Percentiles rank a stretch among this genome's conserved stretches.
These are phyloP conservation scores for Claviceps fusiformis DNA, from an alignment of 2,329 filamentous ascomycete species.

Conservation along the genomic window DNA sequence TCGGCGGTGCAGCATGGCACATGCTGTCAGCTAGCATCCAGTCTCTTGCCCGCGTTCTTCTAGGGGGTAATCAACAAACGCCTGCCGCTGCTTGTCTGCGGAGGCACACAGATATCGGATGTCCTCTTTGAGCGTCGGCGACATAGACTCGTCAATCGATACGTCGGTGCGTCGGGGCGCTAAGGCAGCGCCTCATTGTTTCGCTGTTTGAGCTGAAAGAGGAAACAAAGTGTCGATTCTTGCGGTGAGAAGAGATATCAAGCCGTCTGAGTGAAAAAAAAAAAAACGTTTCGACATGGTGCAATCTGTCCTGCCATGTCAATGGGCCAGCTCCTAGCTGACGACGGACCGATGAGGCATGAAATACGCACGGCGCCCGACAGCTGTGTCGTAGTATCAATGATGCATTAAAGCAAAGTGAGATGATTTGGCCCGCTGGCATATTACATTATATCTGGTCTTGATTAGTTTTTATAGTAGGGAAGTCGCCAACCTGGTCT, in stretches of 20 bases:
- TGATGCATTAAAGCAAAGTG: background rate
- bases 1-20: background rate
- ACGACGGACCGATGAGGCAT: conserved; percentile 1
- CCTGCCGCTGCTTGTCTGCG: background rate
- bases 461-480: background rate
- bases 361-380: background rate
- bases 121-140: background rate
- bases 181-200: background rate
- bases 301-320: background rate
- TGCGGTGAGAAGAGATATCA: background rate
- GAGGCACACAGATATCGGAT: background rate
- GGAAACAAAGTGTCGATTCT: conserved; percentile 1
- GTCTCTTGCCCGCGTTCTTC: background rate
- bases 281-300: background rate
- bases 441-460: background rate
- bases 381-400: background rate
- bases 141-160: background rate
- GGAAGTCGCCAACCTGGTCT: background rate
- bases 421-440: background rate
- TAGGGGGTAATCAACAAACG: background rate
- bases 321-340: background rate
- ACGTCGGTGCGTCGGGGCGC: background rate
- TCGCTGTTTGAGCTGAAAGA: background rate
- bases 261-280: background rate
- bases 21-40: background rate